These are phyloP conservation scores for Conticribra weissflogii DNA, from an alignment of 108 stramenopile species.

Conservation along the genomic window DNA sequence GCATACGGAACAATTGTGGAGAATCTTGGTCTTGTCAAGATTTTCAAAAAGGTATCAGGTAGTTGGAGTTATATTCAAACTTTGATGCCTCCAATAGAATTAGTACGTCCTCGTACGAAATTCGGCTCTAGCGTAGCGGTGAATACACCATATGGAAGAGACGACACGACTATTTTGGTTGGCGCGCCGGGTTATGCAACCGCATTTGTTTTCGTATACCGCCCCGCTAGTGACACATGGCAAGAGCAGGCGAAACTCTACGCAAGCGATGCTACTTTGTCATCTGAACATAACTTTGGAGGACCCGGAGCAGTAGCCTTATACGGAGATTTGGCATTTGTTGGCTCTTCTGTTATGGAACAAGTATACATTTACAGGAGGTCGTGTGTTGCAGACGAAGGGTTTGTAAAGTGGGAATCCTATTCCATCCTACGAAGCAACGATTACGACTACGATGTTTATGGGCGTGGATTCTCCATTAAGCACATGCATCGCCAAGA, in stretches of 20 bases:
- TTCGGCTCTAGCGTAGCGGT: constrained; percentile 63
- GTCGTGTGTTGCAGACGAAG: constrained; percentile 24
- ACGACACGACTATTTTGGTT: constrained; percentile 55
- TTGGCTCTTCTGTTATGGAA: constrained; percentile 60
- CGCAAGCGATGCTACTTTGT: constrained; percentile 25
- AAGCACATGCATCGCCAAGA: constrained; percentile 54
- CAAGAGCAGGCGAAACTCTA: constrained; percentile 18
- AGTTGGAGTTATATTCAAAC: constrained; percentile 37
- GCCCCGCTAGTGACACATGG: constrained; percentile 7
- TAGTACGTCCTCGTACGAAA: constrained; percentile 8
- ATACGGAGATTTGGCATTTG: constrained; percentile 49
- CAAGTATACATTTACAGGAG: constrained; percentile 52
- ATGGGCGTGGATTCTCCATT: constrained; percentile 25
- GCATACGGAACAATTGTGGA: constrained; percentile 9
- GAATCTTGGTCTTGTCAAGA: constrained; percentile 57
- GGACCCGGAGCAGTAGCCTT: constrained; percentile 39
- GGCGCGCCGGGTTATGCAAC: constrained; percentile 60
- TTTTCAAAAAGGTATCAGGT: constrained; percentile 46
- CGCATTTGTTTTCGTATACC: constrained; percentile 46
- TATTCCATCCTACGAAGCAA: constrained; percentile 11
- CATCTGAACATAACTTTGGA: constrained; percentile 43
- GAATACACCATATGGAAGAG: constrained; percentile 54
- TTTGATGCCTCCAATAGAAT: constrained; percentile 17
- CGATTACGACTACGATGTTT: constrained; percentile 75
- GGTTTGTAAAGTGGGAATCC: constrained; percentile 50